phyloP scores from a whole-genome alignment of 2,329 filamentous ascomycete species.

The Cryphonectria nitschkei region DNA sequence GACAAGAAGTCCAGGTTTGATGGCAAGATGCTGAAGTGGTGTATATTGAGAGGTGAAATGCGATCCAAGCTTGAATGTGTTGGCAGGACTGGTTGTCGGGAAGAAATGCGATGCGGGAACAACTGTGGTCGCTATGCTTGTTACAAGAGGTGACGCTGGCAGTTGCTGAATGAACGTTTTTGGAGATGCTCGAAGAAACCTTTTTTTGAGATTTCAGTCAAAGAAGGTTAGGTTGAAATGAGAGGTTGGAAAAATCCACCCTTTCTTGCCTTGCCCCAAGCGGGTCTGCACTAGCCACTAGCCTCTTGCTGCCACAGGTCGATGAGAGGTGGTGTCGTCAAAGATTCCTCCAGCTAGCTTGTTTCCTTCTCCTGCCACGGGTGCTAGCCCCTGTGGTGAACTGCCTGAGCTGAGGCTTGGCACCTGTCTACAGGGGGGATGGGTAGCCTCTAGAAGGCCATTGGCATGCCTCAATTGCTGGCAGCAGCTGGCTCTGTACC shows the following conservation, averaged over 20 bases:
- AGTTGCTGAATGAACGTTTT: slow-evolving; percentile 10
- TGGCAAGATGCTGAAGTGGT: neutral
- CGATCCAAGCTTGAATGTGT: neutral
- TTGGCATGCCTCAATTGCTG: neutral
- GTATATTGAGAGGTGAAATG: too few species aligned
- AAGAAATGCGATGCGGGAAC: neutral
- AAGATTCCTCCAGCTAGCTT: neutral
- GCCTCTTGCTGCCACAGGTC: neutral
- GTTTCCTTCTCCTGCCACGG: neutral
- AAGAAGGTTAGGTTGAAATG: slow-evolving; percentile 11
- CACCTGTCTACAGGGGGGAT: neutral
- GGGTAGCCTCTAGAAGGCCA: neutral
- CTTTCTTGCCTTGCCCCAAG: slow-evolving; percentile 9
- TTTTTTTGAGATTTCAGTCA: slow-evolving; percentile 14
- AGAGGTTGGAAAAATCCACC: slow-evolving; percentile 15
- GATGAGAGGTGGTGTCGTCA: neutral
- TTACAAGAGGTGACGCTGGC: neutral
- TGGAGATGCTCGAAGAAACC: slow-evolving; percentile 14
- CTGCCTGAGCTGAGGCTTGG: neutral
- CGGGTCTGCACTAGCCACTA: slow-evolving; percentile 8
- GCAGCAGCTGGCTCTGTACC: neutral
- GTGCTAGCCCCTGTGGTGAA: neutral
- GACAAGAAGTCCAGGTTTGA: neutral
- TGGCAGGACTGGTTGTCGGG: neutral
- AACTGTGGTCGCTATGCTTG: neutral